These are phyloP conservation scores for Fusarium nelsonii DNA, from an alignment of 2,329 filamentous ascomycete species.

Conservation along the genomic window DNA sequence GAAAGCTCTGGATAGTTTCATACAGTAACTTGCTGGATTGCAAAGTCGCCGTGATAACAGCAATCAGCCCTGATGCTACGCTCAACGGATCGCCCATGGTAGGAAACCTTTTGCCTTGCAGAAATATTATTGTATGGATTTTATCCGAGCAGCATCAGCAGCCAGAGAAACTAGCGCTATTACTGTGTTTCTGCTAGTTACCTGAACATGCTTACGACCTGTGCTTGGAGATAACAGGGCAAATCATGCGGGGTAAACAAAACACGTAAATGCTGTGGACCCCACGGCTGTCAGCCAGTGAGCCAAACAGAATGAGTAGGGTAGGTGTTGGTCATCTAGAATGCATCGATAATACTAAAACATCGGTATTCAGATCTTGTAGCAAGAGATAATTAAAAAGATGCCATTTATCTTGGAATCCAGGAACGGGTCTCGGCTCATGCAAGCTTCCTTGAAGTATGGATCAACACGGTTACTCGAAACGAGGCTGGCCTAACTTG, in stretches of 20 bases:
- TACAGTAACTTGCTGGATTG: conserved; percentile 39
- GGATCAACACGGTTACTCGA: too few species aligned
- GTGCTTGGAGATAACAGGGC: not conserved
- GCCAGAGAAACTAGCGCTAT: not conserved
- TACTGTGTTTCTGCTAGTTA: not conserved
- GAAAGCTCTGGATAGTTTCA: conserved; percentile 36
- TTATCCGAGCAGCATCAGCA: not conserved
- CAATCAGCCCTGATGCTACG: conserved; percentile 17
- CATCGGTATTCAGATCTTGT: too few species aligned
- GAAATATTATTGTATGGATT: too few species aligned
- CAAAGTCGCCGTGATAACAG: conserved; percentile 29
- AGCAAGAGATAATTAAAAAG: too few species aligned
- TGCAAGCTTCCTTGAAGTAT: too few species aligned
- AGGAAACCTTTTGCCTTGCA: not conserved
- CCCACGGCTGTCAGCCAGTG: not conserved
- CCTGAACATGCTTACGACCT: not conserved
- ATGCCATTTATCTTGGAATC: too few species aligned
- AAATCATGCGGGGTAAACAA: not conserved
- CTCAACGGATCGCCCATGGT: conserved; percentile 18
- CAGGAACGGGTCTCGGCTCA: too few species aligned
- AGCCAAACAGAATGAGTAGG: not conserved
- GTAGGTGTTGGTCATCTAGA: too few species aligned
- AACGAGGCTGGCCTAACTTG: too few species aligned
- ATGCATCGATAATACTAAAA: too few species aligned
- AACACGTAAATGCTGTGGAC: not conserved